phyloP scores from a whole-genome alignment of 495 filamentous ascomycete species.

The Chaetomium tenue region DNA sequence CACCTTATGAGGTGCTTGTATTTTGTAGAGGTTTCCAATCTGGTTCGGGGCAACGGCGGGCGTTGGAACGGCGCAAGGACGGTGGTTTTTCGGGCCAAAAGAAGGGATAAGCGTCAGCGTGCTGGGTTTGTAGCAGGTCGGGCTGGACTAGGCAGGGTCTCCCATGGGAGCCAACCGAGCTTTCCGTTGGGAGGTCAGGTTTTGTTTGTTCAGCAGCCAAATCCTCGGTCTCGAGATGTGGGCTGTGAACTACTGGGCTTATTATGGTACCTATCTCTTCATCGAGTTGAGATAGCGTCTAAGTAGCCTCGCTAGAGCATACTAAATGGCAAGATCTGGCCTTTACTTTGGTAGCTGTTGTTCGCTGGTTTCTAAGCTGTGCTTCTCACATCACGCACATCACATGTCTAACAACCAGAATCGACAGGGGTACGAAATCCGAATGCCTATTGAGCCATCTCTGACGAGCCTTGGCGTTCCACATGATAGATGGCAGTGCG shows the following conservation, averaged over 20 bases:
- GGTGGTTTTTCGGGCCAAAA: not conserved
- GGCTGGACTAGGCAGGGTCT: not conserved
- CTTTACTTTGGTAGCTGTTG: no score
- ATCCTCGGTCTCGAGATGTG: not conserved
- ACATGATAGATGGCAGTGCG: not conserved
- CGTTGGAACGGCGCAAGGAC: conserved; percentile 4
- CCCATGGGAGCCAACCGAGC: not conserved
- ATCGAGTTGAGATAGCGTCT: no score
- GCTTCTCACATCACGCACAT: no score
- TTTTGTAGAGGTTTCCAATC: not conserved
- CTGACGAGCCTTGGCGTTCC: not conserved
- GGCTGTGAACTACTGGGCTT: not conserved
- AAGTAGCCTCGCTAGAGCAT: no score
- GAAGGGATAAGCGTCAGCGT: not conserved
- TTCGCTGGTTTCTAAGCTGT: no score
- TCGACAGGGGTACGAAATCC: no score
- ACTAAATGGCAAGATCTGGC: no score
- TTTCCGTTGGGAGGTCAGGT: not conserved
- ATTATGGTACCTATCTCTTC: no score
- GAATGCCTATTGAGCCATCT: no score
- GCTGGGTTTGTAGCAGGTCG: not conserved
- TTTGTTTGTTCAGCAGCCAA: not conserved
- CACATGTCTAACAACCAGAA: not conserved
- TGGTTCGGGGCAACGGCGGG: not conserved
- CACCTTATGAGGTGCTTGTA: conserved; percentile 2